Conservation (phyloP, 345 rosid genomes). For the Gossypium thurberi region DNA sequence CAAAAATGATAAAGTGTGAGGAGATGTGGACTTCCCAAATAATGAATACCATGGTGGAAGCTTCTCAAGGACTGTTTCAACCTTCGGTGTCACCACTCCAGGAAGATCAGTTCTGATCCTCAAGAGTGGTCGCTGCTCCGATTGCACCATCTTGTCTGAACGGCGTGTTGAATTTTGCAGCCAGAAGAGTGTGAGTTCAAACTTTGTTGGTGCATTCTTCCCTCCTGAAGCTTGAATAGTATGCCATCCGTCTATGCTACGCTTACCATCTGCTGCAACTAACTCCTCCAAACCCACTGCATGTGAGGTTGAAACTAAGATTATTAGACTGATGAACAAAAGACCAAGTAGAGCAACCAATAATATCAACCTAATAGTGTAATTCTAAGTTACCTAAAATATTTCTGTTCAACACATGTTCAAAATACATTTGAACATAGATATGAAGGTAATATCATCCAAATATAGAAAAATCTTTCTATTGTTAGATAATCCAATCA, state of each 20-base stretch:
- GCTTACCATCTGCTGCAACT: conserved; percentile 47
- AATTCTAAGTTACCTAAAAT: too few relatives aligned
- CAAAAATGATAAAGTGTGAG: conserved; percentile 57
- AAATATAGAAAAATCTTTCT: too few relatives aligned
- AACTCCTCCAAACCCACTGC: conserved; percentile 49
- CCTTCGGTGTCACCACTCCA: conserved; percentile 50
- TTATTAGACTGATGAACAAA: neutral
- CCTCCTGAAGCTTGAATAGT: conserved; percentile 83
- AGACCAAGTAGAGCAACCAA: neutral
- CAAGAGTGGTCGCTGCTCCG: conserved; percentile 30
- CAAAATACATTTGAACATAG: too few relatives aligned
- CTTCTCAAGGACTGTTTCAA: conserved; percentile 37
- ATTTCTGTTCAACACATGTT: too few relatives aligned
- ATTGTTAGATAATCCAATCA: too few relatives aligned
- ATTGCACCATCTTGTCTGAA: neutral
- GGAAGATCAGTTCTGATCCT: conserved; percentile 77
- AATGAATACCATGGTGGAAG: conserved; percentile 75
- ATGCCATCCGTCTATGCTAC: conserved; percentile 67
- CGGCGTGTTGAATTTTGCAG: conserved; percentile 21
- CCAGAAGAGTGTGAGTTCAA: conserved; percentile 53
- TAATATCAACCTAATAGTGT: neutral
- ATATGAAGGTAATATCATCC: too few relatives aligned
- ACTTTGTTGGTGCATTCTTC: conserved; percentile 49
- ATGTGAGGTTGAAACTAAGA: conserved; percentile 8
- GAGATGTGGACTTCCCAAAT: conserved; percentile 86